Percentiles rank a stretch among this genome's conserved stretches.
Conservation (phyloP, 352 stramenopile species). For the Plasmopara halstedii region DNA sequence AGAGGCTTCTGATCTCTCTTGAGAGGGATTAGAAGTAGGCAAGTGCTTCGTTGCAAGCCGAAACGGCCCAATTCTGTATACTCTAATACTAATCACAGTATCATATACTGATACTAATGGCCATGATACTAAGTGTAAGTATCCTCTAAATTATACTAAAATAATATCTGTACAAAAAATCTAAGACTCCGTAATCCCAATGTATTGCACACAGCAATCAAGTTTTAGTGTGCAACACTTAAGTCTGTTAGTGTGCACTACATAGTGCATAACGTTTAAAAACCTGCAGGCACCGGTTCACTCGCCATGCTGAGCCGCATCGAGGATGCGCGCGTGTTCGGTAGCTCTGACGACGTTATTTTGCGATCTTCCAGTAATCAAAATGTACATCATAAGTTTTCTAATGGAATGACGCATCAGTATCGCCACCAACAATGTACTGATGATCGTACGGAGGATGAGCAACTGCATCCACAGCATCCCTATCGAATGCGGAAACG, state of each 20-base stretch:
- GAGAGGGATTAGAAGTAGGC: constrained; percentile 14
- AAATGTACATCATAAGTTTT: not conserved
- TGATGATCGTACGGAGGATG: constrained; percentile 11
- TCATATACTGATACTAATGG: too few species aligned
- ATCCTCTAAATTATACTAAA: too few species aligned
- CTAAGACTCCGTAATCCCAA: too few species aligned
- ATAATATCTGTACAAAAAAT: too few species aligned
- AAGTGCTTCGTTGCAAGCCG: constrained; percentile 10
- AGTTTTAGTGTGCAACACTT: too few species aligned
- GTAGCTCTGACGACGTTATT: constrained; percentile 55
- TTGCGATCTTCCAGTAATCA: constrained; percentile 4
- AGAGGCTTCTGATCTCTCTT: constrained; percentile 7
- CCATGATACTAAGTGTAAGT: too few species aligned
- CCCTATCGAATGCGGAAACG: constrained; percentile 33
- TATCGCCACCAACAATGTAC: not conserved
- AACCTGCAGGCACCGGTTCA: constrained; percentile 1
- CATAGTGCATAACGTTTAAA: too few species aligned
- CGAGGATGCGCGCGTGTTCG: constrained; percentile 57
- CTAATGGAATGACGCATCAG: too few species aligned
- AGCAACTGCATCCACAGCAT: constrained; percentile 30
- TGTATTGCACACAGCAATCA: too few species aligned
- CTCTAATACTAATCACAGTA: too few species aligned
- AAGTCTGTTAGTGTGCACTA: too few species aligned
- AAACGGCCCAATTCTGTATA: constrained; percentile 11
- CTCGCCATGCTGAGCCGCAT: constrained; percentile 44